Base-by-base conservation (phyloP, 73 alveolate species). In the Paramecium primaurelia region DNA sequence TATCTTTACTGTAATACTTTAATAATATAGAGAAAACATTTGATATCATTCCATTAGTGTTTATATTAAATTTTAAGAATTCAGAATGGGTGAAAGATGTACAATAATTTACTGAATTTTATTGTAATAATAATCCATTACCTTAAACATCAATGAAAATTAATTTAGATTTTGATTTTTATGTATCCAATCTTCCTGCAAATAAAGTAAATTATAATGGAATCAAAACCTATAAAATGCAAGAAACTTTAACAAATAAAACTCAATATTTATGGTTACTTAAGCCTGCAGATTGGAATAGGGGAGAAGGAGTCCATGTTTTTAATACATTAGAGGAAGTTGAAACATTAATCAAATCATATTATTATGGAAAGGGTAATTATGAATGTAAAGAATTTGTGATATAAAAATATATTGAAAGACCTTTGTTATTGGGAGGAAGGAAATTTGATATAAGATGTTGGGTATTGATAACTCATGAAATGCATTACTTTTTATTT, bases 391-490 rank as follows among this genome's bases (percentile, higher is more conserved):
- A 84, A 32, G 92, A 93, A 92, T 97, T 96, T 58, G 93, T 98
- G 42, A 93, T 98, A 36, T 95, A 98, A 91, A 97, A 98, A 85
- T 98, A 98, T 86, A 97, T 98, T 28, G 99, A 97, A 90, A 96
- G 95, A 86, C 99, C 99, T 18, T 71, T 98, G 54, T 94, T 98
- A 77, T 91, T 97, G 58, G 90, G 95, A n/a, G 93, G 95, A 54
- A 95, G 99, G 71, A 98, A 98, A 90, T 98, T 97, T 80, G 99
- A 98, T 86, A 95, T 98, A 86, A 96, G 99, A 93, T 95, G 97
- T 45, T 98, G 99, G 98, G 99, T 96, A 58, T 92, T 98, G 49
- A 84, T 97, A 6, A 83, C 95, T 16, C 92, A 94, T 68, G 96
- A 95, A 51, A 93, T 91, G 97, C 93, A 96, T 68, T 92, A 94